Evolutionary conservation across 2,329 filamentous ascomycete genomes (phyloP).

Genomic region (Coleophoma eucalyptorum): DNA sequence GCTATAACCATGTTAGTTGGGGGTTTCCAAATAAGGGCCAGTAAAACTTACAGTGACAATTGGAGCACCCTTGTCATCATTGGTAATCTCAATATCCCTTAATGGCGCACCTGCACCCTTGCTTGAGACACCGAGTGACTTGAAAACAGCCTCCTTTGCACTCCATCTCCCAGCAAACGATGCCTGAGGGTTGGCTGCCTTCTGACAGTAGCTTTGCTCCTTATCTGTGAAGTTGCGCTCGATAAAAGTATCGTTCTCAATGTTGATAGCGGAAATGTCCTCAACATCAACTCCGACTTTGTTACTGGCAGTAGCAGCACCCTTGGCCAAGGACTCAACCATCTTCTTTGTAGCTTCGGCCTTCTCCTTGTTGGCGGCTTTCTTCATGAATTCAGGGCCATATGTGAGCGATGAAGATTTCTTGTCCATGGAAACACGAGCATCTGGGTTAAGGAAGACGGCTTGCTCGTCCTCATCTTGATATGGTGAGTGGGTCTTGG

Average conservation of each 20-base stretch:
- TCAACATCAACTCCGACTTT: slow-evolving; percentile 95
- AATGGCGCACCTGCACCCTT: slow-evolving; percentile 85
- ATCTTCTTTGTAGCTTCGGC: slow-evolving; percentile 54
- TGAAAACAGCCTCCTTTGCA: slow-evolving; percentile 98
- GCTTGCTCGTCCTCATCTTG: slow-evolving; percentile 79
- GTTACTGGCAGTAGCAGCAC: slow-evolving; percentile 57
- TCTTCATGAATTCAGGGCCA: slow-evolving; percentile 60
- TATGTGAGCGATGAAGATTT: slow-evolving; percentile 79
- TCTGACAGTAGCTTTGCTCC: slow-evolving; percentile 84
- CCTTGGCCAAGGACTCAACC: slow-evolving; percentile 72
- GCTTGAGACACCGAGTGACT: slow-evolving; percentile 83
- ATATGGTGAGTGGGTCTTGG: slow-evolving; percentile 90
- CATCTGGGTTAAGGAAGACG: slow-evolving; percentile 91
- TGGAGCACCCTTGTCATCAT: slow-evolving; percentile 78
- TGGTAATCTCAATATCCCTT: slow-evolving; percentile 91
- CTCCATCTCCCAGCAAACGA: slow-evolving; percentile 96
- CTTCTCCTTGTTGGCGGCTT: slow-evolving; percentile 58
- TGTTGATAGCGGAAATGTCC: slow-evolving; percentile 80
- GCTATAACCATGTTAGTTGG: slow-evolving; percentile 43
- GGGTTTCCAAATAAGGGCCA: slow-evolving; percentile 2
- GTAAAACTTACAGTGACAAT: slow-evolving; percentile 69
- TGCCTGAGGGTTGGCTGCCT: slow-evolving; percentile 74
- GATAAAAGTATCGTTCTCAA: slow-evolving; percentile 90
- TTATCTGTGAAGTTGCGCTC: slow-evolving; percentile 87
- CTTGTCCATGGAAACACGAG: slow-evolving; percentile 80